Evolutionary conservation across 495 filamentous ascomycete genomes (phyloP).

Genomic region (Apiosordaria backusii): DNA sequence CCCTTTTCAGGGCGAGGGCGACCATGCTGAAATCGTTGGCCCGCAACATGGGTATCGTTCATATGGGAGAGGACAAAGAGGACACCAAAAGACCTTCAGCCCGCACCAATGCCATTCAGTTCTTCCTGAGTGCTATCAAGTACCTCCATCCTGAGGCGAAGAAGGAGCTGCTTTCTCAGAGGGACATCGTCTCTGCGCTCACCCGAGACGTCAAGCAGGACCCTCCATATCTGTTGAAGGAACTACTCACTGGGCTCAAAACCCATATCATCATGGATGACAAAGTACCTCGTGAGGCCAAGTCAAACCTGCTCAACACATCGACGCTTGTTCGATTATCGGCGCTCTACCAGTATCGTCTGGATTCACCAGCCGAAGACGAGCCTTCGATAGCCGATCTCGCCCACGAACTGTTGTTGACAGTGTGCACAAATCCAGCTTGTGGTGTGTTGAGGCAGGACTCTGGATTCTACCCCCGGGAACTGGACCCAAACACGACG

Average conservation of each 20-base stretch:
- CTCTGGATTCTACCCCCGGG: constrained; percentile 70
- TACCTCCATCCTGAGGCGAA: constrained; percentile 68
- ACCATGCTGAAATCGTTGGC: constrained; percentile 71
- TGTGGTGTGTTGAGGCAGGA: constrained; percentile 66
- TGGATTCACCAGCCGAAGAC: constrained; percentile 26
- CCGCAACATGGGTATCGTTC: constrained; percentile 54
- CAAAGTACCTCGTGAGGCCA: constrained; percentile 63
- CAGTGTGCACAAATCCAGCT: constrained; percentile 66
- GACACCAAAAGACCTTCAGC: constrained; percentile 61
- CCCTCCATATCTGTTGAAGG: constrained; percentile 61
- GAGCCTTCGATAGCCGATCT: constrained; percentile 49
- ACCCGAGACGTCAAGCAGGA: constrained; percentile 70
- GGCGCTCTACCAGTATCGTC: constrained; percentile 63
- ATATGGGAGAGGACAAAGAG: constrained; percentile 51
- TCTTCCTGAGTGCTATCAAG: constrained; percentile 68
- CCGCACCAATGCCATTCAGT: constrained; percentile 70
- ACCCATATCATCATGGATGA: constrained; percentile 65
- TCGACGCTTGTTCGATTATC: constrained; percentile 67
- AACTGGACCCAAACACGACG: constrained; percentile 53
- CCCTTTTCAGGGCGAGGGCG: constrained; percentile 64
- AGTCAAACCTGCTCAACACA: constrained; percentile 67
- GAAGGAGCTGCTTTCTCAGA: constrained; percentile 68
- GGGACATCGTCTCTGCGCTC: constrained; percentile 63
- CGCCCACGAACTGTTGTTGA: constrained; percentile 67
- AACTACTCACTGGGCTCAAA: constrained; percentile 63